Evolutionary conservation across 345 rosid genomes (phyloP), one percentile per base, ranked within the genome.

Genomic region (Eucalyptus regnans): DNA sequence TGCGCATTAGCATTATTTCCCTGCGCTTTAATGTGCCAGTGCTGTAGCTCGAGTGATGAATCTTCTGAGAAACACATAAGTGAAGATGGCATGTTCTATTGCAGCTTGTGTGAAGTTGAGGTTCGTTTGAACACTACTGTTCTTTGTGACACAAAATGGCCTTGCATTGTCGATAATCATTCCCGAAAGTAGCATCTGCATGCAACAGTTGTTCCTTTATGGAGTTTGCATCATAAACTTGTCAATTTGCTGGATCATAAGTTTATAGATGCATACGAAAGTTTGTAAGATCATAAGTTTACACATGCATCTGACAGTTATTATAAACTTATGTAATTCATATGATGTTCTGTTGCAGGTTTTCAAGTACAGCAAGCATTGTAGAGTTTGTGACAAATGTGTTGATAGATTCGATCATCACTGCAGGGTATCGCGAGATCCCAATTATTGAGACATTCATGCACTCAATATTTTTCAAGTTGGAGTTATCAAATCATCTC

Each of bases 21-120:
- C 89, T 98, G 98, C 91, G 95, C 96, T 89, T 91, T 92, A 86
- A 68, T 95, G 71, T 94, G 97, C 94, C 91, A 93, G 83, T 91
- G 93, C 90, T 95, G 92, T 90, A 84, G 91, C 90, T 91, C 95
- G 33, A 90, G 92, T 16, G 94, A 94, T 51, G 94, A 96, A 90
- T 93, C 96, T 91, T 93, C 96, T 51, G 96, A 95, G 90, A 98
- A 91, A 85, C 95, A 94, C 68, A 92, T 89, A 90, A 97, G 97
- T 33, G 99, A 98, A 93, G 99, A 98, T 90, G 99, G 99, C 90
- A 95, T 97, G 99, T 98, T 95, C 93, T 98, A 94, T 90, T 98
- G 99, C 92, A 97, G 98, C 91, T 95, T 98, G 90, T 98, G 99
- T 91, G 99, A 97, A 94, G 98, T 96, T 62, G 99, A 98, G 99